These are phyloP conservation scores for Debaryomyces nepalensis DNA, from an alignment of 1,139 yeast genomes.

Conservation along the genomic window DNA sequence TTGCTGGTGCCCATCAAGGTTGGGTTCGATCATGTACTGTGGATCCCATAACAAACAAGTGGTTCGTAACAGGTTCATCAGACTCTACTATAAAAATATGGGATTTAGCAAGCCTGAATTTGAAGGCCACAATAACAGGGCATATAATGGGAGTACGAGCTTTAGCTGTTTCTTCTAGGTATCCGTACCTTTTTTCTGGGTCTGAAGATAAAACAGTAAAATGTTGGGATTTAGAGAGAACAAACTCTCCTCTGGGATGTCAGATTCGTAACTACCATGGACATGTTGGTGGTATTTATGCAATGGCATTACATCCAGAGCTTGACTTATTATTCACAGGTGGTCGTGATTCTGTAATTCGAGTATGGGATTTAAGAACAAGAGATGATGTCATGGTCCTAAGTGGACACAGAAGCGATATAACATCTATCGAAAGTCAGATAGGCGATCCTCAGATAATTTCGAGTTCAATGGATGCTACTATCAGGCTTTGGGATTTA, in stretches of 20 bases:
- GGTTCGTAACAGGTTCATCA: constrained; percentile 91
- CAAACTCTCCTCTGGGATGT: constrained; percentile 59
- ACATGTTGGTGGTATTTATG: constrained; percentile 86
- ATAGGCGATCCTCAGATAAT: constrained; percentile 83
- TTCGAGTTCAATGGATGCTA: constrained; percentile 82
- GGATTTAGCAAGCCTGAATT: constrained; percentile 77
- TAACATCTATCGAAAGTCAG: constrained; percentile 70
- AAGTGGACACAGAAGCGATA: constrained; percentile 79
- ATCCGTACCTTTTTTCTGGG: constrained; percentile 88
- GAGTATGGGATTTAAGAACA: constrained; percentile 94
- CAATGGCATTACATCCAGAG: constrained; percentile 85
- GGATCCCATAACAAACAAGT: constrained; percentile 81
- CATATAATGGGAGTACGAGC: constrained; percentile 91
- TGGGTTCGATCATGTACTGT: constrained; percentile 84
- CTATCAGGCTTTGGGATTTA: constrained; percentile 85
- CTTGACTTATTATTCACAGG: constrained; percentile 86
- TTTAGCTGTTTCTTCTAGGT: constrained; percentile 69
- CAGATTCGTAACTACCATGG: constrained; percentile 88
- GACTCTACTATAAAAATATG: constrained; percentile 91
- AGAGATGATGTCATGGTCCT: constrained; percentile 75
- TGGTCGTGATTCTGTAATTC: constrained; percentile 83
- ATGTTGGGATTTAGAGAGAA: constrained; percentile 95
- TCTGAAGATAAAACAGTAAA: constrained; percentile 94
- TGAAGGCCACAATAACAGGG: constrained; percentile 81
- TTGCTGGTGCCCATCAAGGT: constrained; percentile 86